Conservation (phyloP, 2,329 filamentous ascomycete genomes). For the Celoporthe dispersa region DNA sequence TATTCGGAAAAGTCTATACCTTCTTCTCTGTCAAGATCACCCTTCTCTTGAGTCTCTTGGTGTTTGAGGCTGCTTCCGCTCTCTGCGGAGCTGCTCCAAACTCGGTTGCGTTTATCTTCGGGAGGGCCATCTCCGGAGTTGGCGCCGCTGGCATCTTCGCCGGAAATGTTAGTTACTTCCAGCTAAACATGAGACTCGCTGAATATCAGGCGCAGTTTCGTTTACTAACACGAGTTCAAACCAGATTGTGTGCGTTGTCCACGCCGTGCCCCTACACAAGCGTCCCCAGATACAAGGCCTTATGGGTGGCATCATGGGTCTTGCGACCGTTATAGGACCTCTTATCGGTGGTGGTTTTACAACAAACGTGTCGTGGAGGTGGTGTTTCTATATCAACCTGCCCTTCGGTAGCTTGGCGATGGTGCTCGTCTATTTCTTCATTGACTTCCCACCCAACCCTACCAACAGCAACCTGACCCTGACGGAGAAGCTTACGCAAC, state of each 20-base stretch:
- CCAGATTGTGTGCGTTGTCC: too few species aligned
- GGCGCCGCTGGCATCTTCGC: conserved; percentile 35
- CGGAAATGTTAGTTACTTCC: conserved; percentile 32
- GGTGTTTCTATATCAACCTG: too few species aligned
- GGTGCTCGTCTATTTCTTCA: conserved; percentile 23
- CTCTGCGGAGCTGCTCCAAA: conserved; percentile 36
- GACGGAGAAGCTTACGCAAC: conserved; percentile 32
- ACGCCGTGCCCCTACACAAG: too few species aligned
- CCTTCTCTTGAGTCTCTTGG: conserved; percentile 16
- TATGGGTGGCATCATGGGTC: conserved; percentile 14
- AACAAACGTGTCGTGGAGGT: conserved; percentile 23
- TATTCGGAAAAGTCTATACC: conserved; percentile 34
- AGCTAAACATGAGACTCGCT: too few species aligned
- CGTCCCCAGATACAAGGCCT: too few species aligned
- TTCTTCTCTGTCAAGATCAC: conserved; percentile 32
- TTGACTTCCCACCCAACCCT: conserved; percentile 29
- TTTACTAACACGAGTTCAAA: too few species aligned
- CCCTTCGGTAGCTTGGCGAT: conserved; percentile 12
- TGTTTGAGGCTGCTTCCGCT: too few species aligned
- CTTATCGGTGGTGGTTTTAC: conserved; percentile 35
- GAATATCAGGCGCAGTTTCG: too few species aligned
- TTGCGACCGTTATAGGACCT: conserved; percentile 18
- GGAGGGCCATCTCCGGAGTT: conserved; percentile 35
- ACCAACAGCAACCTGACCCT: conserved; percentile 25
- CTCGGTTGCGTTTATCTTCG: conserved; percentile 36